Base-by-base conservation (phyloP, 2,329 filamentous ascomycete species). In the Aspergillus sp. region DNA sequence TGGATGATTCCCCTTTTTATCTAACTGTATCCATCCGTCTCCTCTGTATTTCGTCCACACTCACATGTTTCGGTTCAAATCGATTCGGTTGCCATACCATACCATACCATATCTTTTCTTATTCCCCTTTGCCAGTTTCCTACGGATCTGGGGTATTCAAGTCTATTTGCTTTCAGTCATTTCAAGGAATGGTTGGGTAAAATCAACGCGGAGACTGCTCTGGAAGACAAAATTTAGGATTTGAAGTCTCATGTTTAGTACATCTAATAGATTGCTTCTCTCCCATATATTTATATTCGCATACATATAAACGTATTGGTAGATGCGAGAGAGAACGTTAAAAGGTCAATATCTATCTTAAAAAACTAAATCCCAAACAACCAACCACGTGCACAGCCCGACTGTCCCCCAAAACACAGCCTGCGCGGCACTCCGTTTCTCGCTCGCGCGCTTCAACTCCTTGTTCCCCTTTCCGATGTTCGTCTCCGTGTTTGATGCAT, bases 401-500 rank as follows among this genome's bases (percentile, higher is more conserved):
- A 88, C 86, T 4, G 89, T 89, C n/a, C 87, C 88, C 72, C 89
- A 93, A 67, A 93, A 93, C 0, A 91, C 90, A 65, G 87, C 87
- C 70, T 88, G 86, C 30, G 90, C 90, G 44, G 87, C 83, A 75
- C 89, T 91, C 40, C 84, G 82, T 64, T 87, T 81, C 70, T 90
- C 83, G 1, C 84, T 86, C 27, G 93, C 95, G 69, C 89, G 87
- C 77, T 95, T 95, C 52, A 99, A 80, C 79, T 98, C 88, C 76
- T 89, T 90, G 78, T 99, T 99, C 17, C 93, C 95, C 57, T 87
- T 87, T 13, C 89, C 89, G 51, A 99, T 86, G 69, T 98, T 97
- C 70, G 93, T 89, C 24, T 88, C 86, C 9, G 93, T 97, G 33
- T 85, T 83, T 59, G 87, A 83, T 2, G 91, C 92, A 73, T 99